phyloP scores from a whole-genome alignment of 176 grass and related monocot species.

The Neostapfia colusana region DNA sequence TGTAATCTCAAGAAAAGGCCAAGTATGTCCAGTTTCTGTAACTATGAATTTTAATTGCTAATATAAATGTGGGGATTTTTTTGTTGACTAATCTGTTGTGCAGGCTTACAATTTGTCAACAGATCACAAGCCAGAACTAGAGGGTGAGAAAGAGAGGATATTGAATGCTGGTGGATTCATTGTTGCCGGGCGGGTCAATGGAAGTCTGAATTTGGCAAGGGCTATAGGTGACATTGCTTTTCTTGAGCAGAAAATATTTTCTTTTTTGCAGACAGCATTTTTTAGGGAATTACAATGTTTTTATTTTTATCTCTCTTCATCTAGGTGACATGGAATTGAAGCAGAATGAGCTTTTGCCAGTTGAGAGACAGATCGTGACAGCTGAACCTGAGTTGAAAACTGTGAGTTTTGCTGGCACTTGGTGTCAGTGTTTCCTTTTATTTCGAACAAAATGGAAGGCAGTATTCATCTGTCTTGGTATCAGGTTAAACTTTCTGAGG shows the following conservation, averaged over 20 bases:
- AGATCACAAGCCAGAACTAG: conserved; percentile 96
- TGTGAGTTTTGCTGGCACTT: conserved; percentile 47
- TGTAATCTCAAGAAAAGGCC: conserved; percentile 92
- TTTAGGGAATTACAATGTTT: too few relatives aligned
- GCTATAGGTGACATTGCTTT: conserved; percentile 61
- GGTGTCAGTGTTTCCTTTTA: conserved; percentile 19
- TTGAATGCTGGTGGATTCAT: conserved; percentile 78
- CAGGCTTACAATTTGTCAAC: conserved; percentile 81
- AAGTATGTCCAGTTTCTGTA: conserved; percentile 44
- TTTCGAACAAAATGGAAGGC: conserved; percentile 16
- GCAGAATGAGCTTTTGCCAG: conserved; percentile 71
- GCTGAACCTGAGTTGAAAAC: conserved; percentile 84
- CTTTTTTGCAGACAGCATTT: background rate
- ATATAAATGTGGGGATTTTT: conserved; percentile 19
- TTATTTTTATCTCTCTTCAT: conserved; percentile 29
- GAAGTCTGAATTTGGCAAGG: conserved; percentile 84
- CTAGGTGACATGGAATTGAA: conserved; percentile 94
- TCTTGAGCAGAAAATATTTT: conserved; percentile 6
- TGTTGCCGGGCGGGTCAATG: conserved; percentile 82
- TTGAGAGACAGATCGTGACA: conserved; percentile 80
- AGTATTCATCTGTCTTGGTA: conserved; percentile 24
- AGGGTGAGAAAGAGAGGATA: conserved; percentile 78
- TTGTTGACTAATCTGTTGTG: conserved; percentile 27
- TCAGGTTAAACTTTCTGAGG: conserved; percentile 83
- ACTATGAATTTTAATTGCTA: background rate